Conservation (phyloP, 371 early-diverging fungal species). For the Saksenaea oblongispora region DNA sequence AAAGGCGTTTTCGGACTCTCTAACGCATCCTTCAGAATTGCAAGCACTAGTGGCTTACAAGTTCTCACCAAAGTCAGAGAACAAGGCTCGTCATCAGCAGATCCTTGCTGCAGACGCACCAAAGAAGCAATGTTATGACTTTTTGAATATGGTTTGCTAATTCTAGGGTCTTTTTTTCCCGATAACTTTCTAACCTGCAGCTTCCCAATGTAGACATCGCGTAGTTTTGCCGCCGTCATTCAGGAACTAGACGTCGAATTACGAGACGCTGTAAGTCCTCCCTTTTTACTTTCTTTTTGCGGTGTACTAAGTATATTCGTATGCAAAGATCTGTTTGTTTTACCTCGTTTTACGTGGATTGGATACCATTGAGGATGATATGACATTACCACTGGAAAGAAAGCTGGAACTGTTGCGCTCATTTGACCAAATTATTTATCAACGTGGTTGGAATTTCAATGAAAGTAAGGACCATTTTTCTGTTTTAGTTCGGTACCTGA, state of each 20-base stretch:
- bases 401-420: slow-evolving; percentile 76
- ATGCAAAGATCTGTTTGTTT: slow-evolving; percentile 71
- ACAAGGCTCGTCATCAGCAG: slow-evolving; percentile 49
- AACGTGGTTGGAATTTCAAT: slow-evolving; percentile 86
- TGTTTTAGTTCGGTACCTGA: background rate
- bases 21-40: slow-evolving; percentile 86
- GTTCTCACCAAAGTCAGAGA: slow-evolving; percentile 59
- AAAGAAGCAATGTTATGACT: slow-evolving; percentile 83
- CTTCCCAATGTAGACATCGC: slow-evolving; percentile 66
- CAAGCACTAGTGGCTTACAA: slow-evolving; percentile 78
- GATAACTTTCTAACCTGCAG: background rate
- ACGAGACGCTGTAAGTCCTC: slow-evolving; percentile 69
- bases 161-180: background rate
- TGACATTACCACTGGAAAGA: slow-evolving; percentile 79
- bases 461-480: slow-evolving; percentile 59
- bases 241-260: slow-evolving; percentile 89
- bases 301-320: background rate
- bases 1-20: slow-evolving; percentile 59
- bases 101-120: slow-evolving; percentile 52
- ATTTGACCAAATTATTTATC: slow-evolving; percentile 80
- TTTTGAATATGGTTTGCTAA: slow-evolving; percentile 66
- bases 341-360: slow-evolving; percentile 93
- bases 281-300: slow-evolving; percentile 8
- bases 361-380: slow-evolving; percentile 98
- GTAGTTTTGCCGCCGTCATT: slow-evolving; percentile 96